These are phyloP conservation scores for Aspergillus aculeatinus DNA, from an alignment of 2,329 filamentous ascomycete species.

Conservation along the genomic window DNA sequence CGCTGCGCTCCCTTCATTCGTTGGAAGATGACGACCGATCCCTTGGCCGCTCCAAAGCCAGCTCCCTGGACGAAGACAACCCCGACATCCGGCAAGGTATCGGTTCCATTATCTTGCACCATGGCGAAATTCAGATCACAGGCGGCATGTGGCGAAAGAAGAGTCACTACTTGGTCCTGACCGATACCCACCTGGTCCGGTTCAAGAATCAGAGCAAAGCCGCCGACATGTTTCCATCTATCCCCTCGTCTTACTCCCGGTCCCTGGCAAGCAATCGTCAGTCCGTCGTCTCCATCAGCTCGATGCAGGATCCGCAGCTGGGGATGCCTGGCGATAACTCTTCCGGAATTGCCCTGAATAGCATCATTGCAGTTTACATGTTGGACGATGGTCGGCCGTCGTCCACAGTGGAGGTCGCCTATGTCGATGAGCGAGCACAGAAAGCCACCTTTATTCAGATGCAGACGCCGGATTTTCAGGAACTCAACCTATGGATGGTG, in stretches of 20 bases:
- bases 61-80: constrained; percentile 47
- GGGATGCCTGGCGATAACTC: constrained; percentile 57
- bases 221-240: constrained; percentile 60
- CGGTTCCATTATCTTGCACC: constrained; percentile 56
- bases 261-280: constrained; percentile 52
- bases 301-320: constrained; percentile 61
- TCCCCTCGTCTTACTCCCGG: constrained; percentile 43
- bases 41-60: constrained; percentile 51
- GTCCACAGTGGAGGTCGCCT: constrained; percentile 66
- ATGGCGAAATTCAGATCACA: constrained; percentile 69
- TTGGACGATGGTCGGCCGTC: constrained; percentile 66
- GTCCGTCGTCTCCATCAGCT: constrained; percentile 59
- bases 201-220: constrained; percentile 69
- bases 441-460: constrained; percentile 63
- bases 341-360: constrained; percentile 58
- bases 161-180: constrained; percentile 70
- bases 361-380: constrained; percentile 66
- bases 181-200: constrained; percentile 65
- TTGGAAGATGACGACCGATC: constrained; percentile 54
- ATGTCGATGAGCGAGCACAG: constrained; percentile 63
- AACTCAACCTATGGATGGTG: constrained; percentile 65
- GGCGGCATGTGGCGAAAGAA: constrained; percentile 70
- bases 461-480: constrained; percentile 63
- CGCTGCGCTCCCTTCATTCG: constrained; percentile 54
- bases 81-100: constrained; percentile 36